Conservation (phyloP, 768 basidiomycete genomes). For the Mycena venus region DNA sequence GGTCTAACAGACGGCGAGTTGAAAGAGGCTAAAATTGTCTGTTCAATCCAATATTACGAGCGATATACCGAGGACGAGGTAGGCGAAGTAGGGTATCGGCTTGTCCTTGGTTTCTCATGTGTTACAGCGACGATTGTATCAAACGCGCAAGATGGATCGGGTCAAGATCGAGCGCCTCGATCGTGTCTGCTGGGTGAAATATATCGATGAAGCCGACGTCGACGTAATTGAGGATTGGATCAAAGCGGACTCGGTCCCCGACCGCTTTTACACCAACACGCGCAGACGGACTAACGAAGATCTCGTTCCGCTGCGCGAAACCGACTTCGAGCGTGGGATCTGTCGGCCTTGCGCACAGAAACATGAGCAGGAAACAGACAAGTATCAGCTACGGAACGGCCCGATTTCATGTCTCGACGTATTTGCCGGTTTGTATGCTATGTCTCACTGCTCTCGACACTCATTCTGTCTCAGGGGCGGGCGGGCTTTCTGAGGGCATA, state of each 20-base stretch:
- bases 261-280: constrained; percentile 14
- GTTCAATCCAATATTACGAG: constrained; percentile 8
- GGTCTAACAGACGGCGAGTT: neutral
- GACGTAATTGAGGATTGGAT: constrained; percentile 15
- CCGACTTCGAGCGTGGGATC: neutral
- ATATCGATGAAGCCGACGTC: neutral
- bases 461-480: constrained; percentile 48
- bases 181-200: constrained; percentile 13
- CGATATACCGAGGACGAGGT: constrained; percentile 21
- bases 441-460: neutral
- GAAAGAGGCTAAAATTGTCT: neutral
- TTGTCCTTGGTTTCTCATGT: neutral
- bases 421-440: constrained; percentile 1
- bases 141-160: neutral
- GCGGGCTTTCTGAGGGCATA: constrained; percentile 63
- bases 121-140: constrained; percentile 19
- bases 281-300: neutral
- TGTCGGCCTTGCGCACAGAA: neutral
- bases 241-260: neutral
- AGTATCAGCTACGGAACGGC: neutral
- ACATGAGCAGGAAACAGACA: neutral
- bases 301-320: neutral
- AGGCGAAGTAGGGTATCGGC: neutral
- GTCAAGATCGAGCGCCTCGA: neutral
- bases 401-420: neutral